These are phyloP conservation scores for Paspalum notatum DNA, from an alignment of 176 grass and related monocot species.

Conservation along the genomic window DNA sequence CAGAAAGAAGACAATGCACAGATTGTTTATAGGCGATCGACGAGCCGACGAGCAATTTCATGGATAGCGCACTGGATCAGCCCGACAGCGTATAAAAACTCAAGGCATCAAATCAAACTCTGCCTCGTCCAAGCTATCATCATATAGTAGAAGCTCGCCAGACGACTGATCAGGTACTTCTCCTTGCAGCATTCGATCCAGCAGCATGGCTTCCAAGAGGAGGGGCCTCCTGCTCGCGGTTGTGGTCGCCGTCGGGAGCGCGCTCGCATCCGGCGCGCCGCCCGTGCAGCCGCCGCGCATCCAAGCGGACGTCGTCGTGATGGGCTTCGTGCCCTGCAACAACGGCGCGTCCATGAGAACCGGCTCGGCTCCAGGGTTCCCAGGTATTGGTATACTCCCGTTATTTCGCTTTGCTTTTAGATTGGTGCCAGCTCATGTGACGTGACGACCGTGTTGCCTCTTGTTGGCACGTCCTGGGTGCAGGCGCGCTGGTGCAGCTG, in stretches of 20 bases:
- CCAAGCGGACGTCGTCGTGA: slow-evolving; percentile 35
- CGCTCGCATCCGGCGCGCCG: slow-evolving; percentile 10
- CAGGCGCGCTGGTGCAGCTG: slow-evolving; percentile 40
- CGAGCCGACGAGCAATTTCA: background rate
- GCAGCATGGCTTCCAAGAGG: background rate
- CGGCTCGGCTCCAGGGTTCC: slow-evolving; percentile 23
- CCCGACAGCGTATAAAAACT: background rate
- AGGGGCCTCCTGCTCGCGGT: background rate
- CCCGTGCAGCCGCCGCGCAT: slow-evolving; percentile 26
- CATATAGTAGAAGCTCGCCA: background rate
- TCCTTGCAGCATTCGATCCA: too few species aligned
- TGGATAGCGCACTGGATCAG: background rate
- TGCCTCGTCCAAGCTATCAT: background rate
- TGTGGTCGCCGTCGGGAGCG: background rate
- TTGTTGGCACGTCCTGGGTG: background rate
- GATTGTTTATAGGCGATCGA: background rate
- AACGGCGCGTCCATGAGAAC: slow-evolving; percentile 29
- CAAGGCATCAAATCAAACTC: background rate
- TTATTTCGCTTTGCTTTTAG: background rate
- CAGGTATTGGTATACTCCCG: too few species aligned
- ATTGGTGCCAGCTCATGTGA: background rate
- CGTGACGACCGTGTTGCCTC: too few species aligned
- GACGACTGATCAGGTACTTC: too few species aligned
- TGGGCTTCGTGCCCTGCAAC: slow-evolving; percentile 38
- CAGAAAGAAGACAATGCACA: background rate